Base-by-base conservation (phyloP, 176 grass and related monocot species). In the Oryza rufipogon region DNA sequence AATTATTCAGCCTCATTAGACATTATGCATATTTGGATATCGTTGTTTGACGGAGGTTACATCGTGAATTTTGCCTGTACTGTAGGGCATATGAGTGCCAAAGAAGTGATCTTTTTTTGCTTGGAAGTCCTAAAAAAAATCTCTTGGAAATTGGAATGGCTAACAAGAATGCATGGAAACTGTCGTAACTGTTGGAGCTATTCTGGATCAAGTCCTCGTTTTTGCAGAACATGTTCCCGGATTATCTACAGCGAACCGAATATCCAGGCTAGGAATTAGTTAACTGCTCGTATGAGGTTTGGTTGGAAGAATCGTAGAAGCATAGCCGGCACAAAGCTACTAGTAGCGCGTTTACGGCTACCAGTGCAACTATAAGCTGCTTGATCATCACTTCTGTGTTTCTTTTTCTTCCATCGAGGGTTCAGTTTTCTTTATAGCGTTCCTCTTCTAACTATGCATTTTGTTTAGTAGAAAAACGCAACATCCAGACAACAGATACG, bases 151-250 rank as follows among this genome's bases (percentile, higher is more conserved):
- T 22, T 63, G 58, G 20, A 23, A 63, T 63, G n/a, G 58, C 9
- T 6, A 63, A 23, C 58, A 63, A 63, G 58, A 23, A 63, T 63
- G 19, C 58, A 63, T 63, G 7, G 58, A 23, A 63, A 11, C 13
- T 63, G 58, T 63, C 58, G 58, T 63, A 22, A 63, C n/a, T 23
- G 14, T 73, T 48, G 71, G 71, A 73, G 71, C 22, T 48, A 73
- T 28, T 28, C 16, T 12, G 20, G 39, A 81, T 32, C 49, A 70
- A 42, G 58, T 30, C 22, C 9, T 82, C 22, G 15, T 20, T 63
- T 38, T n/a, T 13, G 51, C 80, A 44, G 34, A 45, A 20, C 51
- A 20, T 54, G 58, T 81, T 71, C n/a, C 51, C 34, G 30, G 33
- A 60, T 23, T 16, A 60, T 70, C 47, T 9, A 16, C 14, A 41